Conservation (phyloP, 2,329 filamentous ascomycete genomes). For the Aschersonia sp. region DNA sequence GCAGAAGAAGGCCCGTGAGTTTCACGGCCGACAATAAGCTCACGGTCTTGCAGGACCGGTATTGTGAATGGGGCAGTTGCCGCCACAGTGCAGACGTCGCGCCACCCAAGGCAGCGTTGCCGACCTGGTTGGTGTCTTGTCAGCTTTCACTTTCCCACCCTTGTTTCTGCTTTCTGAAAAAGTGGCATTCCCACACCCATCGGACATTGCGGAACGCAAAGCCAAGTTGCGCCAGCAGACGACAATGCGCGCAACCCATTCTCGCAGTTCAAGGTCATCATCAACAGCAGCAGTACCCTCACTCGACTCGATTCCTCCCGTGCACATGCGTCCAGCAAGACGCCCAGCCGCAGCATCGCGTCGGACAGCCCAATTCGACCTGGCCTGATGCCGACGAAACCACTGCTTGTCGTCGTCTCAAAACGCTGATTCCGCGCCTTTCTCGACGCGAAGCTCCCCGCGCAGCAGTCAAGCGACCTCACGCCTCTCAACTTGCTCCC, state of each 20-base stretch:
- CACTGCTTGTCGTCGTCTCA: not conserved
- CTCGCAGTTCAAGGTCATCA: not conserved
- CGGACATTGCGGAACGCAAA: not conserved
- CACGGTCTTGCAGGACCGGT: not conserved
- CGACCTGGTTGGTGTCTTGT: not conserved
- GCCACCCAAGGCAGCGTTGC: not conserved
- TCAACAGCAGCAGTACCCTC: not conserved
- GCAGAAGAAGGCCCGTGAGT: not conserved
- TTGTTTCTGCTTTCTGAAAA: not conserved
- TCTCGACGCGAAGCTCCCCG: not conserved
- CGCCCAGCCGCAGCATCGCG: no score
- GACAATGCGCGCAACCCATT: not conserved
- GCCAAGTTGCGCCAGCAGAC: not conserved
- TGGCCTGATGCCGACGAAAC: not conserved
- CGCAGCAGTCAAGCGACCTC: not conserved
- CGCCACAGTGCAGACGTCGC: not conserved
- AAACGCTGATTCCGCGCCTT: not conserved
- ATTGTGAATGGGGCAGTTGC: not conserved
- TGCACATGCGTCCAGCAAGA: not conserved
- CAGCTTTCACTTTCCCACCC: not conserved
- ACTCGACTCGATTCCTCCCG: not conserved
- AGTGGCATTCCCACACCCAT: not conserved
- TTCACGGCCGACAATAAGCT: not conserved
- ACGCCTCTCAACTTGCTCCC: not conserved
- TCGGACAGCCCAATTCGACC: no score